Percentiles rank a stretch among this genome's conserved stretches.
phyloP scores from a whole-genome alignment of 352 stramenopile species.

The Phytophthora multivora region DNA sequence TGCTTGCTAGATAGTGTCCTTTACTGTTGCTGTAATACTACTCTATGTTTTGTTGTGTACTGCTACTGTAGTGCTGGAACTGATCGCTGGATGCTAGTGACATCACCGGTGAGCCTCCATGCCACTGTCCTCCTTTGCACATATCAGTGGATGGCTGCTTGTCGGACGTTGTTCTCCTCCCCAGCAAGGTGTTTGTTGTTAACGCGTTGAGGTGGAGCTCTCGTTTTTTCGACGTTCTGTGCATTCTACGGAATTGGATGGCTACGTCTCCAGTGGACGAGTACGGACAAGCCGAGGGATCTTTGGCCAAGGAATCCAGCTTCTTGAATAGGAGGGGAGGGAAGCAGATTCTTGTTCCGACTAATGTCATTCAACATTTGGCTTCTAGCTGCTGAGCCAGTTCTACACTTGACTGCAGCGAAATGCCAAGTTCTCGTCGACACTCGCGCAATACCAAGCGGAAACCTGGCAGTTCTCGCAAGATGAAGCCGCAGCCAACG shows the following conservation, averaged over 20 bases:
- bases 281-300: constrained; percentile 27
- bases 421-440: constrained; percentile 24
- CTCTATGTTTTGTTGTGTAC: constrained; percentile 11
- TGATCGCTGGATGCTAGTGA: constrained; percentile 14
- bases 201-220: neutral
- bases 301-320: constrained; percentile 10
- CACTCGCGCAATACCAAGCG: constrained; percentile 21
- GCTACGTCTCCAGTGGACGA: neutral
- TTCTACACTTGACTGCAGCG: constrained; percentile 1
- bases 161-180: neutral
- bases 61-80: neutral
- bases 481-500: neutral
- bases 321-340: too few species aligned
- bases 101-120: constrained; percentile 28
- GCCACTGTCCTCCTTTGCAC: constrained; percentile 16
- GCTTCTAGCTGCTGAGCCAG: constrained; percentile 1
- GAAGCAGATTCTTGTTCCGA: too few species aligned
- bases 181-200: neutral
- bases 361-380: constrained; percentile 27
- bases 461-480: constrained; percentile 16
- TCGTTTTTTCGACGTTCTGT: neutral
- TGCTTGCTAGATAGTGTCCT: constrained; percentile 12
- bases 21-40: constrained; percentile 24
- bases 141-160: constrained; percentile 12
- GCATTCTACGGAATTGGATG: constrained; percentile 24